These are phyloP conservation scores for Ascochyta koolunga DNA, from an alignment of 2,329 filamentous ascomycete species.

Conservation along the genomic window DNA sequence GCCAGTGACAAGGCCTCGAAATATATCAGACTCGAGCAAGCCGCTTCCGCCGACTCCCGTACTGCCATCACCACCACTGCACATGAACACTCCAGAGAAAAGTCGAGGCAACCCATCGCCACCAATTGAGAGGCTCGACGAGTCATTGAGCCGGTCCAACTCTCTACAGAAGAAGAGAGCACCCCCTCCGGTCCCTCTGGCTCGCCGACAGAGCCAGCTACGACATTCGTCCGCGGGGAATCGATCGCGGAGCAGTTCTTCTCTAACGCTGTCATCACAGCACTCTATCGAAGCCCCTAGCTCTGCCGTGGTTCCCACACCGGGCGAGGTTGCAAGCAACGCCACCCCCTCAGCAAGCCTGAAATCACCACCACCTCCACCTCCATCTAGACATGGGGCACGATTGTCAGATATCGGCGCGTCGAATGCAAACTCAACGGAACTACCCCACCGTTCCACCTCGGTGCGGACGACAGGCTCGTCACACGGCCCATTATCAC, in stretches of 20 bases:
- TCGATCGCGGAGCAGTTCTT: conserved; percentile 45
- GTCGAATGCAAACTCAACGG: conserved; percentile 37
- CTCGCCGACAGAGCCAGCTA: conserved; percentile 46
- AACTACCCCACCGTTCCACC: conserved; percentile 30
- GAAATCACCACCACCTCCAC: conserved; percentile 43
- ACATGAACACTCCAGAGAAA: conserved; percentile 31
- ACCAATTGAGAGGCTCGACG: conserved; percentile 18
- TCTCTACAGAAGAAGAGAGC: conserved; percentile 35
- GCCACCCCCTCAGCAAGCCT: conserved; percentile 15
- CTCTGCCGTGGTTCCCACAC: neutral
- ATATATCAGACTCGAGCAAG: conserved; percentile 64
- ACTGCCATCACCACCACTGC: conserved; percentile 23
- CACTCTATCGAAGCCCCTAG: conserved; percentile 34
- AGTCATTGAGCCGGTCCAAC: conserved; percentile 30
- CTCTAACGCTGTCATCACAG: conserved; percentile 45
- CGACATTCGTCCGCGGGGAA: conserved; percentile 34
- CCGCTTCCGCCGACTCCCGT: conserved; percentile 64
- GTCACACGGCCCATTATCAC: conserved; percentile 29
- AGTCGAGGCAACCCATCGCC: conserved; percentile 22
- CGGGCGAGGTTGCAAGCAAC: conserved; percentile 5
- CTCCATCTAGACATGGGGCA: conserved; percentile 41
- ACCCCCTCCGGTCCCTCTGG: conserved; percentile 44
- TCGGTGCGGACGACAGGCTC: conserved; percentile 29
- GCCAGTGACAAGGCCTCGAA: conserved; percentile 30
- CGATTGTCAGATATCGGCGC: conserved; percentile 29